A percentile compares a stretch with the other conserved stretches of the same genome.
Conservation (phyloP, 257 asterid species). For the Lavandula angustifolia region DNA sequence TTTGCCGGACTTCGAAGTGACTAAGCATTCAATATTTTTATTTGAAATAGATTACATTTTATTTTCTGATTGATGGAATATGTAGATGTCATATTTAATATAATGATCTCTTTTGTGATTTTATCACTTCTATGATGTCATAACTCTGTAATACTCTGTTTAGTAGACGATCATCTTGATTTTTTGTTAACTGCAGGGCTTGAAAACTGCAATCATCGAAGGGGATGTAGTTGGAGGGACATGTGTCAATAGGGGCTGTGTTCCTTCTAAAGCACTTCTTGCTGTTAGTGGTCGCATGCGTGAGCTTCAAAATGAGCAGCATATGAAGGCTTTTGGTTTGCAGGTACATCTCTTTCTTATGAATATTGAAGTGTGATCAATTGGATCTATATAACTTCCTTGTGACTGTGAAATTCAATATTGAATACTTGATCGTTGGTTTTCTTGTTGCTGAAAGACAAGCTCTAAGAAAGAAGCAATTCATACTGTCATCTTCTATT, state of each 20-base stretch:
- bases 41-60: not conserved
- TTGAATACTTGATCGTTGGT: not conserved
- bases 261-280: constrained; percentile 89
- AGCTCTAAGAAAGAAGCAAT: too few relatives aligned
- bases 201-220: constrained; percentile 86
- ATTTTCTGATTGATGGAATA: not conserved
- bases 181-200: constrained; percentile 57
- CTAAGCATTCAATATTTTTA: not conserved
- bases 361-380: not conserved
- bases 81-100: constrained; percentile 15
- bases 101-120: not conserved
- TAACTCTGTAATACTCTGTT: constrained; percentile 8
- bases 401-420: constrained; percentile 6
- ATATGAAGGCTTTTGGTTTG: constrained; percentile 82
- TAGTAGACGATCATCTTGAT: constrained; percentile 16
- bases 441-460: constrained; percentile 7
- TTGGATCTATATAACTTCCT: constrained; percentile 17
- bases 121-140: not conserved
- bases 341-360: constrained; percentile 55
- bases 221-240: constrained; percentile 93
- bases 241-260: constrained; percentile 90
- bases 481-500: not conserved
- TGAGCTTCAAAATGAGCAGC: constrained; percentile 85
- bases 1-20: constrained; percentile 1
- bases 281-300: constrained; percentile 95